These are phyloP conservation scores for Ustilago sp. DNA, from an alignment of 1,284 basidiomycete genomes.

Conservation along the genomic window DNA sequence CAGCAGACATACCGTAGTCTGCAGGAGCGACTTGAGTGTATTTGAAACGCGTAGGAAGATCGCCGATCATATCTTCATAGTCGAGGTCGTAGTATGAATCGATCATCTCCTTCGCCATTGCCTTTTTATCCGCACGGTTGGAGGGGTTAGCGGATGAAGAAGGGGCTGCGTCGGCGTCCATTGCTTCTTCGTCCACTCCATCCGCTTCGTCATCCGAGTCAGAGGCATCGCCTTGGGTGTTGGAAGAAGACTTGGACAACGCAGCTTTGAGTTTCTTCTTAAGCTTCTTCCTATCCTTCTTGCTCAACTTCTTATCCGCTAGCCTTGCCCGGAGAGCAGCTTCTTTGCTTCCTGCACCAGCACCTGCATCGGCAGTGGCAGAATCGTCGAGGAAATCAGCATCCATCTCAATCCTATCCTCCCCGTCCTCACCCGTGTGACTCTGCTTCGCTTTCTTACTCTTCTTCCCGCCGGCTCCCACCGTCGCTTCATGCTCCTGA, in stretches of 20 bases:
- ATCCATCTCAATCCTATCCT: slow-evolving; percentile 76
- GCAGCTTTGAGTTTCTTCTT: slow-evolving; percentile 62
- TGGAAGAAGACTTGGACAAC: slow-evolving; percentile 59
- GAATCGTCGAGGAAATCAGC: slow-evolving; percentile 73
- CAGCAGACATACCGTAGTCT: slow-evolving; percentile 80
- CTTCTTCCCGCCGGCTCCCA: slow-evolving; percentile 73
- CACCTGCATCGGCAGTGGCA: slow-evolving; percentile 22
- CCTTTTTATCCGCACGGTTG: slow-evolving; percentile 55
- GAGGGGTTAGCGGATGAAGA: neutral
- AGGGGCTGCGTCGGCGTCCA: slow-evolving; percentile 44
- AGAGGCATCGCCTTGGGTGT: slow-evolving; percentile 32
- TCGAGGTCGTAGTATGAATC: slow-evolving; percentile 89
- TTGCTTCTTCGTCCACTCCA: slow-evolving; percentile 64
- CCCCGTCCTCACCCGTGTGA: slow-evolving; percentile 36
- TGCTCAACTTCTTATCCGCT: slow-evolving; percentile 74
- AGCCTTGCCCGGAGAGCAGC: slow-evolving; percentile 42
- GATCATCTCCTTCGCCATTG: slow-evolving; percentile 83
- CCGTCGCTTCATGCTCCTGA: slow-evolving; percentile 70
- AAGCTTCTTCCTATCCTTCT: slow-evolving; percentile 81
- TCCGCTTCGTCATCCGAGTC: slow-evolving; percentile 20
- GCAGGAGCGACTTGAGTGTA: slow-evolving; percentile 81
- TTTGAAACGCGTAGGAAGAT: slow-evolving; percentile 91
- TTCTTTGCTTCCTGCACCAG: slow-evolving; percentile 26
- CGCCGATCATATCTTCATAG: slow-evolving; percentile 95
- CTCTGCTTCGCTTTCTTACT: slow-evolving; percentile 72